These are phyloP conservation scores for Aethionema arabicum DNA, from an alignment of 345 rosid species.

Conservation along the genomic window DNA sequence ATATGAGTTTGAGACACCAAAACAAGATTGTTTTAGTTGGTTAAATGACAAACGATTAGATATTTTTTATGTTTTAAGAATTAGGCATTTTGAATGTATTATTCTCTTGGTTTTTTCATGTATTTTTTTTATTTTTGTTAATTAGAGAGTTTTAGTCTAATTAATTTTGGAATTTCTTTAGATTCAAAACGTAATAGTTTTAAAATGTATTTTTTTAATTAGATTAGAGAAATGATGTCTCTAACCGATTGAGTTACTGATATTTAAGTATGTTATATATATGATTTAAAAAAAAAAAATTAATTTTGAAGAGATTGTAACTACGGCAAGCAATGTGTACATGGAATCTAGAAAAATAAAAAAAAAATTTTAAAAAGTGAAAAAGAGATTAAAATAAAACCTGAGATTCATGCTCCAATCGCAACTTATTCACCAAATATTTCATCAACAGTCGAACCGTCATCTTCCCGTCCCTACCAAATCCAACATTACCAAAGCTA, in stretches of 20 bases:
- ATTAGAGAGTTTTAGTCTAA: no score
- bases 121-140: no score
- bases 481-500: conserved; percentile 32
- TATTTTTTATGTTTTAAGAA: no score
- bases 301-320: conserved; percentile 35
- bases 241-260: no score
- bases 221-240: no score
- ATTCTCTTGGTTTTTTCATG: no score
- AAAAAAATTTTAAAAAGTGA: conserved; percentile 13
- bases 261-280: no score
- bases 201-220: conserved; percentile 8
- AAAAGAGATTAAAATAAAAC: conserved; percentile 42
- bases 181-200: conserved; percentile 24
- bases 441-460: conserved; percentile 85
- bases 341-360: conserved; percentile 33
- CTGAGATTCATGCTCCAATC: conserved; percentile 94
- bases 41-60: no score
- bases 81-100: no score
- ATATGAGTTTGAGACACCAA: no score
- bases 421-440: conserved; percentile 94
- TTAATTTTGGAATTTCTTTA: no score
- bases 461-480: conserved; percentile 90
- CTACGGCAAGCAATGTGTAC: conserved; percentile 43
- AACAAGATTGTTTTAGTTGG: no score
- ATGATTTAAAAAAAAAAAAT: background rate